Base-by-base conservation (phyloP, 2,329 filamentous ascomycete species). In the Fusarium napiforme region DNA sequence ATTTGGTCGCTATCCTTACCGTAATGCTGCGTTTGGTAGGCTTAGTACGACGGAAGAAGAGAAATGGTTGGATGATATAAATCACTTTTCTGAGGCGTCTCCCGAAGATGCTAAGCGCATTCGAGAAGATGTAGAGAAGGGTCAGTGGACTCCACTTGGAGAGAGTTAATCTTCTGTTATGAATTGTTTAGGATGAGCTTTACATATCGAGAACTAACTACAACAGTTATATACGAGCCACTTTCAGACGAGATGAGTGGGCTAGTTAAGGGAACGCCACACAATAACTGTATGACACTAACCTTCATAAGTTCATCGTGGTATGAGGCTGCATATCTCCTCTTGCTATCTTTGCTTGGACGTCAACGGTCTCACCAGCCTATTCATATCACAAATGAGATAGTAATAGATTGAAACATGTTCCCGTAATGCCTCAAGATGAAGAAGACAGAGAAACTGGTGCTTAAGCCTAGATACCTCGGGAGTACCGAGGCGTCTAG, bases 1-100 rank as follows among this genome's bases (percentile, higher is more conserved):
- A 6, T 67, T 67, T 8, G 40, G 63, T 4, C 46, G 64, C 1
- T 67, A 67, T 30, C 63, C 64, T 8, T 67, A 67, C 36, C 60
- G 63, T 0, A 67, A 67, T 39, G 62, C 50, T 1, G 19, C 57
- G 2, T 57, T 67, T n/a, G 64, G 64, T 0, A 39, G 64, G 3
- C 0, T 3, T 4, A 60, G 43, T 19, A 67, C 64, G 2, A 39
- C 28, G 9, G n/a, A 65, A 2, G 64, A 67, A 15, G 21, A 40
- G 16, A 30, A 16, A 18, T 67, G 64, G 64, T 34, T 66, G 12
- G 37, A 67, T 23, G 50, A 59, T 8, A 60, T 36, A 0, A 21
- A 46, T 5, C 64, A 67, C 4, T 66, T 67, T 34, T 45, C n/a
- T 2, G 61, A 66, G 4, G 61, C 37, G 0, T 19, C 61, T 7